Evolutionary conservation across 345 rosid genomes (phyloP), one percentile per base, ranked within the genome.

Genomic region (Sonneratia alba): DNA sequence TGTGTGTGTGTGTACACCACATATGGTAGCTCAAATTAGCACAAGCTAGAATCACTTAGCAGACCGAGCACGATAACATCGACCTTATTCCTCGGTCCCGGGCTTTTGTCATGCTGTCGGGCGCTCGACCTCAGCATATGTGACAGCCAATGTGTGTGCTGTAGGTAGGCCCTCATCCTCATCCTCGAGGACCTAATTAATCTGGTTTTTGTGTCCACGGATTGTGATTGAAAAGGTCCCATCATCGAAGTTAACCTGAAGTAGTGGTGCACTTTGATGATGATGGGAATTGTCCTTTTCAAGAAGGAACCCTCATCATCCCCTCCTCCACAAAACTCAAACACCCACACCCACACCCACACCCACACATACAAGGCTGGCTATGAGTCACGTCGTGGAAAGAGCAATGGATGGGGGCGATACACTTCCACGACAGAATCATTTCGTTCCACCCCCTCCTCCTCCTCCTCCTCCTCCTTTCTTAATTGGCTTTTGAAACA

Each of bases 331-430:
- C 32, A 76, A 65, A 69, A 76, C 68, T 65, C 69, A 78, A 82
- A 68, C n/a, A 57, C n/a, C 8, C 64, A 19, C 32, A n/a, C 64
- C 74, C 75, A 68, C 78, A 71, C 72, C 81, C 85, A n/a, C n/a
- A 57, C n/a, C 8, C 64, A 19, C 32, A n/a, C 64, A 40, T 40
- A 8, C n/a, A 57, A 40, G 2, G n/a, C n/a, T n/a, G 9, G 43
- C 36, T 32, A 36, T 38, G 45, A 85, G 88, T 75, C 85, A 91
- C 94, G 96, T 91, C 77, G 91, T 78, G 78, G 77, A 81, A 81
- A 87, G 9, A 86, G 91, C 93, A 87, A 89, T 91, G 98, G 96
- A 91, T 93, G 98, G 82, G 71, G 74, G 74, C 1, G 32, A 27
- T 45, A 79, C 76, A 74, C 81, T 78, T 88, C 91, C 71, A 85